Evolutionary conservation across 768 basidiomycete genomes (phyloP).

Genomic region (Tylopilus subfusipes): DNA sequence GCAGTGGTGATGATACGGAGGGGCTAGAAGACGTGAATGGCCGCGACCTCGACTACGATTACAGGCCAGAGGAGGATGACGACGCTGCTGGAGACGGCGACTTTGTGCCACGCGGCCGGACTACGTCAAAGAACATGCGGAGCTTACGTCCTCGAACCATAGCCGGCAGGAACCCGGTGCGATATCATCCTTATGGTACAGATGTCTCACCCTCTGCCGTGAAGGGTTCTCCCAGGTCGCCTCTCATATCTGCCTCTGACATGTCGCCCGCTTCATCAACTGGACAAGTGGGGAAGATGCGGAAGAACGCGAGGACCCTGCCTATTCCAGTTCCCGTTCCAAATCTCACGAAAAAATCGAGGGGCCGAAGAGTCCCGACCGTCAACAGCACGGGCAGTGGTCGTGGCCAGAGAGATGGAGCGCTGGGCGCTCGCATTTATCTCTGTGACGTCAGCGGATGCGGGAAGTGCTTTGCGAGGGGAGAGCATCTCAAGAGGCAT

Average conservation of each 20-base stretch:
- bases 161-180: constrained; percentile 31
- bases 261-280: constrained; percentile 27
- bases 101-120: constrained; percentile 29
- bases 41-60: constrained; percentile 30
- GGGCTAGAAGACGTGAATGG: constrained; percentile 21
- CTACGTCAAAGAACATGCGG: constrained; percentile 38
- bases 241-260: constrained; percentile 27
- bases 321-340: constrained; percentile 62
- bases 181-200: constrained; percentile 32
- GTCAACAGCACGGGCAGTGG: constrained; percentile 32
- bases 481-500: constrained; percentile 89
- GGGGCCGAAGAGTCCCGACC: constrained; percentile 65
- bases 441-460: constrained; percentile 79
- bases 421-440: constrained; percentile 51
- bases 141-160: constrained; percentile 36
- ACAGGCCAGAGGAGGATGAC: constrained; percentile 28
- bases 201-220: constrained; percentile 29
- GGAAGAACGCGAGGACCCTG: constrained; percentile 39
- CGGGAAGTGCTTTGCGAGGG: constrained; percentile 83
- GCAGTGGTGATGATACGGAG: constrained; percentile 27
- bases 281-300: constrained; percentile 25
- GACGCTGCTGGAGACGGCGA: constrained; percentile 34
- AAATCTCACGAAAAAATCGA: constrained; percentile 65
- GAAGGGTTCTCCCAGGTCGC: constrained; percentile 31
- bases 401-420: constrained; percentile 35